Evolutionary conservation across 305 asterid species (phyloP), one percentile per base, ranked within the genome.

Genomic region (Rubia occidens): DNA sequence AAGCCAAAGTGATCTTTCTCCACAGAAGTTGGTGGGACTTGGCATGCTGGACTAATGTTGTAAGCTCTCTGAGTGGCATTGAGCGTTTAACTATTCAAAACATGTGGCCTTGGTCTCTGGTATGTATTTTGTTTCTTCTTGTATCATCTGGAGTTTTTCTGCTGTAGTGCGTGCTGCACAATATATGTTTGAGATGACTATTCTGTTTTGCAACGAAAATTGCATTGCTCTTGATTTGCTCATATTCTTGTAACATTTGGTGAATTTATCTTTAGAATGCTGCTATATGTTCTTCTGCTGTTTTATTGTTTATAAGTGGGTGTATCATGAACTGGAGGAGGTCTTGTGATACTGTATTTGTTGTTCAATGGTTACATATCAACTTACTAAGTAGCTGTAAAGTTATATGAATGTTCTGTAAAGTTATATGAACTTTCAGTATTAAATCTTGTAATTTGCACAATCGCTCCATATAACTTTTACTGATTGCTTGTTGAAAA

Each of bases 81-180:
- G 29, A 51, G 32, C 59, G 24, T 45, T 14, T 67, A 51, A 51
- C 60, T 4, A 5, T 29, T 17, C 29, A 49, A 9, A 15, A 67
- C 43, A 15, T 51, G 47, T 67, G 71, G 71, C 18, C 26, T 37
- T 62, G 66, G 47, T 32, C 2, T 47, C 6, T 7, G 58, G 69
- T 65, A 44, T 8, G 17, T 2, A 6, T 29, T 60, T 17, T 44
- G 1, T 39, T 43, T 44, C 29, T 21, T 53, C 20, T 20, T 11
- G 13, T 20, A 13, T 60, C 7, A 26, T 60, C 42, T 11, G 17
- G 43, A 58, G 11, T 20, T 39, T 40, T 40, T 64, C n/a, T n/a
- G 29, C 15, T 42, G 21, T 42, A 5, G 20, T 62, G 3, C 26
- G 3, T 37, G 5, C 18, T 15, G 20, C 43, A 53, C 29, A 1